A percentile compares a stretch with the other conserved stretches of the same genome.
These are phyloP conservation scores for Neopestalotiopsis sp. DNA, from an alignment of 2,329 filamentous ascomycete species.

Conservation along the genomic window DNA sequence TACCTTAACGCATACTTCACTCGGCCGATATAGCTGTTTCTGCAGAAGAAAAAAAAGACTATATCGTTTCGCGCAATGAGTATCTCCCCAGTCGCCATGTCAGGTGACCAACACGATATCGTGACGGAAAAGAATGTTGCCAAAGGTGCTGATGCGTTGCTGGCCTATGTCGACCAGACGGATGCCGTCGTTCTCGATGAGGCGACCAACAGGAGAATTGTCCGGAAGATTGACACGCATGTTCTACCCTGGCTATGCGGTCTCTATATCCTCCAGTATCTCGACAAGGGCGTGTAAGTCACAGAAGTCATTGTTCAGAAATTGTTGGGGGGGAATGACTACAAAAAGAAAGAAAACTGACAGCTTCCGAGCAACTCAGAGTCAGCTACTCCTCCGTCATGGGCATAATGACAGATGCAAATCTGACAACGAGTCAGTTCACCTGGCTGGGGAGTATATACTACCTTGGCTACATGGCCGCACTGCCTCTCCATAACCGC, in stretches of 20 bases:
- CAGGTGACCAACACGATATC: background rate
- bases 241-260: conserved; percentile 13
- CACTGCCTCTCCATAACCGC: conserved; percentile 32
- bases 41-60: background rate
- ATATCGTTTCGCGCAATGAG: background rate
- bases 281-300: conserved; percentile 18
- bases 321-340: no score
- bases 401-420: conserved; percentile 56
- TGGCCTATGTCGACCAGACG: conserved; percentile 2
- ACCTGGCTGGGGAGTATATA: conserved; percentile 27
- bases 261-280: conserved; percentile 11
- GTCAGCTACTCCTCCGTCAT: conserved; percentile 18
- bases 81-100: background rate
- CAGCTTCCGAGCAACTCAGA: background rate
- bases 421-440: conserved; percentile 20
- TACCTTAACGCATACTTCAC: no score
- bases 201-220: background rate
- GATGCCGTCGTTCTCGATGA: conserved; percentile 4
- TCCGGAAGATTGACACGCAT: conserved; percentile 13
- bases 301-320: no score
- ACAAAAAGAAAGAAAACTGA: no score
- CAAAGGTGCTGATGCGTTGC: conserved; percentile 10
- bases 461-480: conserved; percentile 33
- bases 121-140: background rate
- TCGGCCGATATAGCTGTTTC: background rate